Conservation (phyloP, 225 moss, liverwort and hornwort species). For the Pseudoscleropodium purum region DNA sequence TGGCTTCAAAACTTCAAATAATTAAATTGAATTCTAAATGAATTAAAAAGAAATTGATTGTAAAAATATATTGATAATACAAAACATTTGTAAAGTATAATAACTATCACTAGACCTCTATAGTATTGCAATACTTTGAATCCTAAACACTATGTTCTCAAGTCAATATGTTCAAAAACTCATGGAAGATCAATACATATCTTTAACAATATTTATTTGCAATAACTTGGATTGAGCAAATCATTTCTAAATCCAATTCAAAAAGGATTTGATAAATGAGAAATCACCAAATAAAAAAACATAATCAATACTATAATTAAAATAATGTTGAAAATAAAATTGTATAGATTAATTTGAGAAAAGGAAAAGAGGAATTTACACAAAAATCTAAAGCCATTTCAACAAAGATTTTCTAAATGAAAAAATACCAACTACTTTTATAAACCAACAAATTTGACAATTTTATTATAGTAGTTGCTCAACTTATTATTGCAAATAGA, state of each 20-base stretch:
- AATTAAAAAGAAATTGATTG: too few relatives aligned
- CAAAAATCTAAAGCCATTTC: not conserved
- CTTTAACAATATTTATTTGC: not conserved
- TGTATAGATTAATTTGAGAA: not conserved
- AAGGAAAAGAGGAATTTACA: not conserved
- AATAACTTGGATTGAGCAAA: not conserved
- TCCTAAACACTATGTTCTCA: too few relatives aligned
- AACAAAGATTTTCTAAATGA: not conserved
- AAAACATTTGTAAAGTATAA: too few relatives aligned
- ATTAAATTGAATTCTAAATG: too few relatives aligned
- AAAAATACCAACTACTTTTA: not conserved
- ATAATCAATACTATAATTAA: not conserved
- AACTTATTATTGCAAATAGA: not conserved
- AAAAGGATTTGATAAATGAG: not conserved
- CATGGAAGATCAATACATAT: too few relatives aligned
- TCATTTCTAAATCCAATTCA: not conserved
- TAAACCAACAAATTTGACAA: not conserved
- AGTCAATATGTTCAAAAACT: too few relatives aligned
- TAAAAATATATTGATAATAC: too few relatives aligned
- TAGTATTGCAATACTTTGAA: too few relatives aligned
- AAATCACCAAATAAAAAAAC: not conserved
- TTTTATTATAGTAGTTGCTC: not conserved
- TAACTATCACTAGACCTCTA: too few relatives aligned
- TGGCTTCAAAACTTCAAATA: too few relatives aligned
- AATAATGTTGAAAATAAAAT: not conserved